Evolutionary conservation across 2,329 filamentous ascomycete genomes (phyloP), one percentile per base, ranked within the genome.

Genomic region (Clarireedia homoeocarpa): DNA sequence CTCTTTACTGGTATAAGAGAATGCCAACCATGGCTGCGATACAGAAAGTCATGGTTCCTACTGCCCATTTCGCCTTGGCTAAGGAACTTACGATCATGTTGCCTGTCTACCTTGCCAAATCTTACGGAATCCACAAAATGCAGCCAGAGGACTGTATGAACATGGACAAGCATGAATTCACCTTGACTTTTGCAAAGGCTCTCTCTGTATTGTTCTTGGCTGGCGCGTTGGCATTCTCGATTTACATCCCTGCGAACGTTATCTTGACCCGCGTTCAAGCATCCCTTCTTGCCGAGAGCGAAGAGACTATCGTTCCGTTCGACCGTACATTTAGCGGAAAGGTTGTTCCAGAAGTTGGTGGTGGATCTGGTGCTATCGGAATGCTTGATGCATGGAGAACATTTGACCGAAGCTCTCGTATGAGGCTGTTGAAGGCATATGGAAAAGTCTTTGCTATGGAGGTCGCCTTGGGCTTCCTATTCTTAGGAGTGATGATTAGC

Each of bases 291-390:
- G 82, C 90, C 0, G 85, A 89, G 58, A 84, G 89, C 17, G 81
- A 91, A 62, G 86, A 95, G 73, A 84, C 89, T 26, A 88, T 96
- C 61, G 85, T 97, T 38, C 86, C 89, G 34, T 96, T 97, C 66
- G 92, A 97, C 76, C 88, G 91, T 62, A 86, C 85, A 30, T 95
- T 95, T 67, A 82, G 80, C 61, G 89, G 89, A 64, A 86, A 84
- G 68, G 82, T 92, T 27, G 82, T 86, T 61, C 84, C 88, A n/a
- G 80, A 82, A 58, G 78, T 90, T 50, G 75, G 90, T n/a, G 85
- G 83, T 58, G 89, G 87, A 54, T 81, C 78, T 61, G 88, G 89
- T 62, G 84, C 82, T 62, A 78, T 89, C 59, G 81, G 86, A 42
- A 79, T 92, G 66, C 70, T 81, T 50, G 86, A 92, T 65, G 91